Conservation (phyloP, 441 rosid species). For the Croton laevigatus region DNA sequence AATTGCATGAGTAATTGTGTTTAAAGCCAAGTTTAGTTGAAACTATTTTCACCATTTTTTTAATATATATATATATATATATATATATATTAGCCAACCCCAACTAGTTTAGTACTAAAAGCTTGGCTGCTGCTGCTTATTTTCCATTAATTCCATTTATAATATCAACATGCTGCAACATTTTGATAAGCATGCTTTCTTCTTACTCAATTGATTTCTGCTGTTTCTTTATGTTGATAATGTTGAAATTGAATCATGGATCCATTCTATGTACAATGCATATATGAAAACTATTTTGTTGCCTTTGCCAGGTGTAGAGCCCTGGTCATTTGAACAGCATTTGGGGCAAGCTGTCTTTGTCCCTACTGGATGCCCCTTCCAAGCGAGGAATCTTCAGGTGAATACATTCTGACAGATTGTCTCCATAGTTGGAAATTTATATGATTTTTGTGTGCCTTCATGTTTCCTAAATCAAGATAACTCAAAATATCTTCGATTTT, state of each 20-base stretch:
- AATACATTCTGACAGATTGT: conserved; percentile 17
- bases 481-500: neutral
- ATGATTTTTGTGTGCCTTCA: neutral
- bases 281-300: conserved; percentile 10
- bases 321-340: conserved; percentile 84
- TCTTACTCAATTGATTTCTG: neutral
- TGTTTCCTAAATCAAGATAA: neutral
- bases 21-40: neutral
- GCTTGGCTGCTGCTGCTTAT: too few relatives aligned
- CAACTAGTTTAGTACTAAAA: too few relatives aligned
- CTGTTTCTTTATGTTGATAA: neutral
- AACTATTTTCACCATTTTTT: too few relatives aligned
- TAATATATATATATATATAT: too few relatives aligned
- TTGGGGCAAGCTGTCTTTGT: conserved; percentile 83
- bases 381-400: conserved; percentile 76
- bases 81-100: too few relatives aligned
- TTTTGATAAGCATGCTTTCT: neutral
- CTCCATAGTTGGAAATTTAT: neutral
- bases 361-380: conserved; percentile 97
- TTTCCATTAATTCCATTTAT: neutral
- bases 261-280: neutral
- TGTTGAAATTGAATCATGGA: conserved; percentile 4
- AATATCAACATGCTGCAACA: neutral
- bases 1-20: neutral
- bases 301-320: conserved; percentile 71